A percentile compares a stretch with the other conserved stretches of the same genome.
Conservation (phyloP, 2,329 filamentous ascomycete genomes). For the Didymella arachidicola region DNA sequence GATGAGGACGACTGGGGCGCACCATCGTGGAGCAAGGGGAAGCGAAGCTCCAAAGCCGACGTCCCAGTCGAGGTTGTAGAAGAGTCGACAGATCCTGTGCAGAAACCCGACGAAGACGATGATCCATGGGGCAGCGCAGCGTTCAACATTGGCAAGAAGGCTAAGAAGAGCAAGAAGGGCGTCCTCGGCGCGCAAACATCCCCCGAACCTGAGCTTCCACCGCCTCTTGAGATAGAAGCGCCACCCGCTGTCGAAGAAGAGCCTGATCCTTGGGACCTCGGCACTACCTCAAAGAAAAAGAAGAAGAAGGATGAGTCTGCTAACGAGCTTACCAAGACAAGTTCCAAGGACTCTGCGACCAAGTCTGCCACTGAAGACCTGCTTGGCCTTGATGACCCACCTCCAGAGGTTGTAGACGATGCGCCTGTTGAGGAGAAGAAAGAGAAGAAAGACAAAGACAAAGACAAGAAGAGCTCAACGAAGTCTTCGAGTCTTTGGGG, state of each 20-base stretch:
- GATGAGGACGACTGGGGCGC: conserved; percentile 64
- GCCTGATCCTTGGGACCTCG: conserved; percentile 42
- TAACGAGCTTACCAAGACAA: conserved; percentile 43
- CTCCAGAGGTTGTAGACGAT: conserved; percentile 25
- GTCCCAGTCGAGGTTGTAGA: conserved; percentile 51
- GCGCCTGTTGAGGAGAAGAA: conserved; percentile 34
- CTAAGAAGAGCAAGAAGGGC: conserved; percentile 63
- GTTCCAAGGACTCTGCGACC: conserved; percentile 38
- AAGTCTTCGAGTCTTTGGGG: conserved; percentile 36
- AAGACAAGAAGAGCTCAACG: conserved; percentile 25
- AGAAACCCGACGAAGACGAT: conserved; percentile 54
- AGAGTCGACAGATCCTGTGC: conserved; percentile 51
- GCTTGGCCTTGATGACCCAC: conserved; percentile 43
- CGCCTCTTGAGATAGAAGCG: conserved; percentile 62
- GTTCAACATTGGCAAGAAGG: conserved; percentile 59
- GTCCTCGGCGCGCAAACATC: conserved; percentile 60
- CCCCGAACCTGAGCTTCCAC: conserved; percentile 50
- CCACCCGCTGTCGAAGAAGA: conserved; percentile 50
- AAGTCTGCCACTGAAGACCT: conserved; percentile 48
- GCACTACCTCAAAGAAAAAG: conserved; percentile 42
- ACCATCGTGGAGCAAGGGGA: conserved; percentile 64
- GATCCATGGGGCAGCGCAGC: conserved; percentile 49
- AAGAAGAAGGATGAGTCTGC: conserved; percentile 45
- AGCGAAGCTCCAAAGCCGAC: conserved; percentile 51
- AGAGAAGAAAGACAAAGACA: conserved; percentile 41